Conservation (phyloP, 495 filamentous ascomycete species). For the Trichoderma asperelloides region DNA sequence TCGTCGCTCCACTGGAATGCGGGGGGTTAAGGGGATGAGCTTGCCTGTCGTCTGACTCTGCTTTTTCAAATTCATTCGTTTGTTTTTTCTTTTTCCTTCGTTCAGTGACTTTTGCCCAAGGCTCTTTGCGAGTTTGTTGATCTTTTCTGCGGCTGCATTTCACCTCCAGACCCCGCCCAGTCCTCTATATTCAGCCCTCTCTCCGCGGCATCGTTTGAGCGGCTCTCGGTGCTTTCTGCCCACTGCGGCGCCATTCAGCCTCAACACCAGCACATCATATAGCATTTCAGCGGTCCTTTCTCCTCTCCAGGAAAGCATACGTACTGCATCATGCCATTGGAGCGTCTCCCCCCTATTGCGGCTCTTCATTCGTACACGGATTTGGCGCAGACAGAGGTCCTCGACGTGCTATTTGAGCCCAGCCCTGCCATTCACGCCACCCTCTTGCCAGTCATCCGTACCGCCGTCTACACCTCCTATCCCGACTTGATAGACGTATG, state of each 20-base stretch:
- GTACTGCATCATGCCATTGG: conserved; percentile 9
- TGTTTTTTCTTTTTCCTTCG: neutral
- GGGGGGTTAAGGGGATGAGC: conserved; percentile 2
- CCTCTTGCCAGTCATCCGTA: conserved; percentile 54
- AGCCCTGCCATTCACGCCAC: conserved; percentile 65
- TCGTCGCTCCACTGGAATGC: conserved; percentile 1
- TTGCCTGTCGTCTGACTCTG: neutral
- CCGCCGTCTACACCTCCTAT: conserved; percentile 46
- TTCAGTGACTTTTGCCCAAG: neutral
- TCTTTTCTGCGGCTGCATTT: neutral
- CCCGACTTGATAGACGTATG: conserved; percentile 19
- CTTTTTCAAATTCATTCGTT: neutral
- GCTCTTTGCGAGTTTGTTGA: neutral
- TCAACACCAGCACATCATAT: too few species aligned
- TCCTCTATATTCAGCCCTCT: too few species aligned
- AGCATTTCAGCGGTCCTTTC: too few species aligned
- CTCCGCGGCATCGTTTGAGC: too few species aligned
- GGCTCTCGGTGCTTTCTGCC: neutral
- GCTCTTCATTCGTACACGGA: conserved; percentile 45
- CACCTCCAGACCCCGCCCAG: neutral
- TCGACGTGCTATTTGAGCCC: conserved; percentile 85
- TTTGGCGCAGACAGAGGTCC: conserved; percentile 47
- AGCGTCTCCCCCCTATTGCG: conserved; percentile 41
- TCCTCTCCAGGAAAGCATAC: neutral
- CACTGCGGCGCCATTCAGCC: neutral